Base-by-base conservation (phyloP, 441 rosid species). In the Melastoma candidum region DNA sequence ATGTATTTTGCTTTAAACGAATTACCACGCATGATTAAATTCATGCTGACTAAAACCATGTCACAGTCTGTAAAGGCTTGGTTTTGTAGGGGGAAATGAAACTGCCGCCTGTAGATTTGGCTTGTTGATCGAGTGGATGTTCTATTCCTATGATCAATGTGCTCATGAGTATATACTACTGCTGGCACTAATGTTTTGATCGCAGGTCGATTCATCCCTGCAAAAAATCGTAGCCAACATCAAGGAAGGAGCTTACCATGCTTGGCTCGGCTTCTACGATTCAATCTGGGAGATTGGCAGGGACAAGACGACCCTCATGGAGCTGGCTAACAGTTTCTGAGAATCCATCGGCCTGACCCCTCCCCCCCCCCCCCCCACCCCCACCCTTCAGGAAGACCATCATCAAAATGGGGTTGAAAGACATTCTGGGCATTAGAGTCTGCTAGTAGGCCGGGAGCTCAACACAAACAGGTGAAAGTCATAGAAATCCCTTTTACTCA, bases 201-300 rank as follows among this genome's bases (percentile, higher is more conserved):
- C 59, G 66, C 83, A 93, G 96, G 58, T 80, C 60, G 88, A 80
- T 27, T 56, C 65, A 48, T 79, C 93, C 2, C 65, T 94, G 75
- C 74, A 63, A 47, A 87, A 79, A 74, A 69, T 94, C 46, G 99
- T 87, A 66, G 74, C 69, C 29, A 81, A 84, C 58, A 63, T 83
- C 59, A 90, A 85, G 77, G 99, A 94, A 78, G 95, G 83, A 50
- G 96, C 95, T 22, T 94, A 82, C 71, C 94, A 87, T 71, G 89
- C 90, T 47, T 94, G 99, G 96, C 89, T 94, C 47, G 90, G 90
- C 49, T 94, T 89, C 54, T 90, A 93, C 57, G 87, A 79, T 73
- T 90, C 96, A 1, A 78, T 86, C 73, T 70, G 77, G 56, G 83
- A 82, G 76, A 87, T 79, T 11, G 87, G 97, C 53, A 69, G 95